Evolutionary conservation across 1,139 yeast genomes (phyloP).

Genomic region (Taiozyma onychis): DNA sequence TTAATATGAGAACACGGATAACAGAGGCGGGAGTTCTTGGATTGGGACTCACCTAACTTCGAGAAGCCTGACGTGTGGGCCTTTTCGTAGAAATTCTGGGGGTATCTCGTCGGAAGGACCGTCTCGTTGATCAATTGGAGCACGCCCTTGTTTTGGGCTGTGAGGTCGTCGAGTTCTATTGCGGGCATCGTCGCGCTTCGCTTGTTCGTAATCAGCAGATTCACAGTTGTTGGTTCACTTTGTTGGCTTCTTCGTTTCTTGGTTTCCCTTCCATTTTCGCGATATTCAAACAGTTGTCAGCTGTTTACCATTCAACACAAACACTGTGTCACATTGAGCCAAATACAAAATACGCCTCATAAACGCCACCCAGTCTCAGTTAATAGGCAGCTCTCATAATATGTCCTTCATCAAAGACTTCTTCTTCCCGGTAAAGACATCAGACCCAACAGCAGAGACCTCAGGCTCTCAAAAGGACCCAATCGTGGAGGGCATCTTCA

Average conservation of each 20-base stretch:
- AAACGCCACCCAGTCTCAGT: background rate
- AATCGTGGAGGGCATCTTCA: constrained; percentile 71
- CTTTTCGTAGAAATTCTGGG: constrained; percentile 41
- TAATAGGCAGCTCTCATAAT: background rate
- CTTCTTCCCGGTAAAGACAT: constrained; percentile 32
- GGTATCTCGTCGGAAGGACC: constrained; percentile 37
- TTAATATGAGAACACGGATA: constrained; percentile 21
- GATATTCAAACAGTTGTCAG: too few relatives aligned
- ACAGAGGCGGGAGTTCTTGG: background rate
- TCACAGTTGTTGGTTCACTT: background rate
- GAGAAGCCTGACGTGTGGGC: constrained; percentile 29
- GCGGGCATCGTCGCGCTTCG: constrained; percentile 6
- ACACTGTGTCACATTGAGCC: too few relatives aligned
- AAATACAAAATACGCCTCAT: too few relatives aligned
- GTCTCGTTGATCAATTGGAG: constrained; percentile 44
- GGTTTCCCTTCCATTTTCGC: too few relatives aligned
- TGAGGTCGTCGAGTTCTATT: constrained; percentile 49
- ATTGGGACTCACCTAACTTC: constrained; percentile 13
- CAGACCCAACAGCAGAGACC: constrained; percentile 31
- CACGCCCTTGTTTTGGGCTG: constrained; percentile 49
- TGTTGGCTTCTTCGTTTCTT: too few relatives aligned
- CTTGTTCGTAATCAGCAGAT: background rate
- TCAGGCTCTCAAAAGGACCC: constrained; percentile 35
- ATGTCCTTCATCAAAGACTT: constrained; percentile 35
- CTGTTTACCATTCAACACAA: too few relatives aligned